Evolutionary conservation across 495 filamentous ascomycete genomes (phyloP).

Genomic region (Glonium stellatum): DNA sequence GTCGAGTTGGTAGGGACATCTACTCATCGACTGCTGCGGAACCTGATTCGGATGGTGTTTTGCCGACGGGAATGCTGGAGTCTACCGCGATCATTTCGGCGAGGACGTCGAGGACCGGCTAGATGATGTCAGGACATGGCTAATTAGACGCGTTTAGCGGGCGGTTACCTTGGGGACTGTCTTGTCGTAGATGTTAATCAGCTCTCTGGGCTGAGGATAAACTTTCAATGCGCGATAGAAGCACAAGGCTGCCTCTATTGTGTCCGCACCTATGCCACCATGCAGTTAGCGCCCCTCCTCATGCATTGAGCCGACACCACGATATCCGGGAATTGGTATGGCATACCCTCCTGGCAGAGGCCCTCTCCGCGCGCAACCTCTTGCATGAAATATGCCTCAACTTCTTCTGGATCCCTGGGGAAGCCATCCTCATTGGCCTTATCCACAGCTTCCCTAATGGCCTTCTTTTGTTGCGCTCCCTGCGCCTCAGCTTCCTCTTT

Average conservation of each 20-base stretch:
- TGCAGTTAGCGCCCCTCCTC: constrained; percentile 1
- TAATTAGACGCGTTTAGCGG: not conserved
- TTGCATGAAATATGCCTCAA: constrained; percentile 88
- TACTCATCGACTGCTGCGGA: constrained; percentile 7
- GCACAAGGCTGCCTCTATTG: constrained; percentile 78
- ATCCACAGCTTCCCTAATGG: constrained; percentile 63
- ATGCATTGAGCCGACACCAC: no score
- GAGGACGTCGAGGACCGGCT: constrained; percentile 88
- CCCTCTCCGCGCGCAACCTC: constrained; percentile 82
- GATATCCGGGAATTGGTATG: not conserved
- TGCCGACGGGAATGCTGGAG: constrained; percentile 57
- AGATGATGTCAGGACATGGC: constrained; percentile 21
- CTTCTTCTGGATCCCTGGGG: constrained; percentile 83
- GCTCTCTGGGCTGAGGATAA: constrained; percentile 84
- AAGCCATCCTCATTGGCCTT: constrained; percentile 83
- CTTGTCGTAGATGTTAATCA: constrained; percentile 96
- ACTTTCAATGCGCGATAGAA: constrained; percentile 99
- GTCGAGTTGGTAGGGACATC: not conserved
- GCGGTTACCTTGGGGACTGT: constrained; percentile 74
- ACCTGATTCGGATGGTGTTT: constrained; percentile 19
- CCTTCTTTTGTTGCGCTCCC: constrained; percentile 59
- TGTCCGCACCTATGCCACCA: constrained; percentile 52
- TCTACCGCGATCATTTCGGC: constrained; percentile 98
- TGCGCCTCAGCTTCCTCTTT: constrained; percentile 70
- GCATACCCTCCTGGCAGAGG: constrained; percentile 62